Base-by-base conservation (phyloP, 805 yeast species). In the Kluyveromyces nonfermentans region DNA sequence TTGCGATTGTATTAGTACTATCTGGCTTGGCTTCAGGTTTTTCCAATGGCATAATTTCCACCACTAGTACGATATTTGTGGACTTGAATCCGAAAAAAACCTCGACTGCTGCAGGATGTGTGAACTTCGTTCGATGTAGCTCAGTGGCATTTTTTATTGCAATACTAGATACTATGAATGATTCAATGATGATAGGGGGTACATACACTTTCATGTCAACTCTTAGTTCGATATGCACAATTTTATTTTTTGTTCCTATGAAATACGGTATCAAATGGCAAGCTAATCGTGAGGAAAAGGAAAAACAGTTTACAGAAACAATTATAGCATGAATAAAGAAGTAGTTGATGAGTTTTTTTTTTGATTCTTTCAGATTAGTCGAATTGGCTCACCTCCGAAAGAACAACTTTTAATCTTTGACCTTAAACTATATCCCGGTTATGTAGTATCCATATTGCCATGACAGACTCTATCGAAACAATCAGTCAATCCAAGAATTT, bases 81-180 rank as follows among this genome's bases (percentile, higher is more conserved):
- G 96, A 88, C 55, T 57, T 86, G 45, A 80, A 73, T 49, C 95
- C 96, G 0, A 61, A 70, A 3, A 73, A 73, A 38, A 72, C 87
- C 1, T 85, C 94, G 0, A 76, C 90, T 3, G 82, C 89, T 4
- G 74, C 86, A 1, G 82, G 93, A 8, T 71, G 83, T 40, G 69
- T 82, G 49, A 88, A 88, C 55, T 64, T 87, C 22, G 70, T 78
- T 18, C 68, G 96, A 52, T 88, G 96, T 57, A 67, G 75, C n/a
- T 53, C 77, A 39, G 80, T 82, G 25, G 95, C 95, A 0, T 71
- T 77, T 1, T 78, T 83, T 35, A 71, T 82, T 17, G 93, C 85
- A 0, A 80, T 78, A 2, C 67, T 85, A 17, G 72, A 77, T 17
- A 70, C 64, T 40, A 83, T 88, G 90, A 67, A 70, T 12, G 43